phyloP scores from a whole-genome alignment of 2,329 filamentous ascomycete genomes.

The Paraconiothyrium brasiliense region DNA sequence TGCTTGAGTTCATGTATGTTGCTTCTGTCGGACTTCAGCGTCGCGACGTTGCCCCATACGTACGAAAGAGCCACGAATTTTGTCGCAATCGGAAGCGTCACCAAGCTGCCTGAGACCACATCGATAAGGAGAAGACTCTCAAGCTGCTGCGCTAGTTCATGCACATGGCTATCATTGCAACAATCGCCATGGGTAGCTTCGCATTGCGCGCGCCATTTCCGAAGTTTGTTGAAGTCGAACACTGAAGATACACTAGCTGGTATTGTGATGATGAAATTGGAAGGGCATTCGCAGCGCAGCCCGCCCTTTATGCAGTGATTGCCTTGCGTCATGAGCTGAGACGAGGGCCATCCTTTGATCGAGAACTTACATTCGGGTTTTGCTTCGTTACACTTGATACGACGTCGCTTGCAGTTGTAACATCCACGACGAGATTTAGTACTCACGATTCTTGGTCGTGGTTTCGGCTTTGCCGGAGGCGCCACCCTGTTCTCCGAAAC shows the following conservation, averaged over 20 bases:
- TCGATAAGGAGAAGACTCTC: conserved; percentile 9
- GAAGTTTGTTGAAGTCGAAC: not conserved
- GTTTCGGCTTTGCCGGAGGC: too few relatives aligned
- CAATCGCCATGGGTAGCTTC: conserved; percentile 10
- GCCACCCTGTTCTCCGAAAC: too few relatives aligned
- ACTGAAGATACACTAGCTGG: not conserved
- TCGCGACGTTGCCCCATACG: conserved; percentile 9
- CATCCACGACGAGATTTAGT: not conserved
- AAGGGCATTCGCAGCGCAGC: not conserved
- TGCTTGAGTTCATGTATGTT: not conserved
- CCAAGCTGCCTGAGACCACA: not conserved
- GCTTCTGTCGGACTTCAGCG: not conserved
- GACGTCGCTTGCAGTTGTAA: conserved; percentile 1
- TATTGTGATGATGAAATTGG: not conserved
- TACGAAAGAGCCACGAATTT: conserved; percentile 14
- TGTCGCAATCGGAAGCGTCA: conserved; percentile 6
- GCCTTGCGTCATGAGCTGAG: not conserved
- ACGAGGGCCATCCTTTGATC: not conserved
- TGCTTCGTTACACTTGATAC: not conserved
- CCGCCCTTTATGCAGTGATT: not conserved
- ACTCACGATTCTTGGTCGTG: not conserved
- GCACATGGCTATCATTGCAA: conserved; percentile 6
- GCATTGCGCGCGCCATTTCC: conserved; percentile 5
- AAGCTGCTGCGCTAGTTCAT: conserved; percentile 1
- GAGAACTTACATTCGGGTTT: not conserved